A percentile compares a stretch with the other conserved stretches of the same genome.
Conservation (phyloP, 805 yeast genomes). For the Candida ascalaphidarum region DNA sequence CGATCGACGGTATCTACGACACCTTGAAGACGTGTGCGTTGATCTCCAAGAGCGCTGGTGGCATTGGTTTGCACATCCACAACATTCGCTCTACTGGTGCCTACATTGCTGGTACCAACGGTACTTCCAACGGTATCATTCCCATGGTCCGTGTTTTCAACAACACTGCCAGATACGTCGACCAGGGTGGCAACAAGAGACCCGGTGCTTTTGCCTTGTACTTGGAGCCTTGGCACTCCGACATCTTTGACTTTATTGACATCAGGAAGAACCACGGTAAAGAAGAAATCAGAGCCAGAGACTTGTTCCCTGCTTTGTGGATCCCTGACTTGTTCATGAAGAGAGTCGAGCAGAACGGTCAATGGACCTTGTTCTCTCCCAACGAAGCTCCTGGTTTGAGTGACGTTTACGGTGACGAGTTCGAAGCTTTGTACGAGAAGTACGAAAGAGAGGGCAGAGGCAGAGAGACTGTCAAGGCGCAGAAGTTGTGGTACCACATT, state of each 20-base stretch:
- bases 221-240: constrained; percentile 58
- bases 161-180: constrained; percentile 56
- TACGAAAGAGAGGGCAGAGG: constrained; percentile 47
- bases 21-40: constrained; percentile 55
- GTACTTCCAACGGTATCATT: constrained; percentile 54
- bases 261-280: constrained; percentile 57
- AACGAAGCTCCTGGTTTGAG: constrained; percentile 50
- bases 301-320: constrained; percentile 56
- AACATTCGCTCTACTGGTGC: constrained; percentile 53
- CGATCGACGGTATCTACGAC: constrained; percentile 56
- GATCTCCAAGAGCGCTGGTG: constrained; percentile 56
- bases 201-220: constrained; percentile 59
- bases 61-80: constrained; percentile 55
- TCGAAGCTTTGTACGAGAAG: constrained; percentile 39
- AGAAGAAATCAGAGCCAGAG: constrained; percentile 57
- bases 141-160: constrained; percentile 59
- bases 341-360: constrained; percentile 46
- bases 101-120: constrained; percentile 55
- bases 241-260: constrained; percentile 50
- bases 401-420: constrained; percentile 50
- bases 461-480: constrained; percentile 44
- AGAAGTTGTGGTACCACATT: constrained; percentile 52
- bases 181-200: constrained; percentile 59
- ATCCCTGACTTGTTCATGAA: constrained; percentile 56
- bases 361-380: constrained; percentile 55